Evolutionary conservation across 768 basidiomycete species (phyloP), one percentile per base, ranked within the genome.

Genomic region (Antrodiella citrinella): DNA sequence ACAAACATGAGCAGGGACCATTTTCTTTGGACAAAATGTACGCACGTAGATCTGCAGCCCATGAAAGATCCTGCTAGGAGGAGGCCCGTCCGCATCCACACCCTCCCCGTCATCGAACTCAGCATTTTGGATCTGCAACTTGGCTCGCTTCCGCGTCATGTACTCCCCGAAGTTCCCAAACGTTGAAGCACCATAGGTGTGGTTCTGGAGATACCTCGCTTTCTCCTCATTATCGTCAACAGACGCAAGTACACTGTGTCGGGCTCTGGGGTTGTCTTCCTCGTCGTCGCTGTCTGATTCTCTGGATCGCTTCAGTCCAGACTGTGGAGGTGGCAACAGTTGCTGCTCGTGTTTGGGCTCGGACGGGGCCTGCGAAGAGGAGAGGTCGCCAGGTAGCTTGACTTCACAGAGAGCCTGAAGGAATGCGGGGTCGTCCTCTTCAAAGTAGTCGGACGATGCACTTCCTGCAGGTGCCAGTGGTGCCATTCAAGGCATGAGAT

Each of bases 121-220:
- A 26, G 62, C 62, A 53, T 91, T 90, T 67, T 92, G 88, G 3
- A 91, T 81, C 57, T 87, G 88, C 45, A 98, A 65, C 65, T 98
- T 98, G 24, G 86, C 84, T 2, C 95, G 80, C 68, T 97, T 97
- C 52, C 92, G 74, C 2, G 74, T 67, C 90, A 96, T 91, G 61
- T 96, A 97, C 60, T 93, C 84, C 0, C 86, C 88, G 54, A 81
- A 90, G 1, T 79, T 80, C 12, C 90, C 92, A 63, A 94, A 97
- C 26, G 72, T 77, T 24, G 85, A 79, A 2, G 86, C 78, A 0
- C 85, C 89, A 62, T 94, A 96, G 7, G 78, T 74, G 20, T 73
- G 43, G 11, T 54, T 53, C 18, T 57, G 21, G 13, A 61, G 44
- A 45, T 65, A 63, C 3, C 54, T 50, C 22, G 43, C 15, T 3